Conservation (phyloP, 768 basidiomycete species). For the Suillus clintonianus region DNA sequence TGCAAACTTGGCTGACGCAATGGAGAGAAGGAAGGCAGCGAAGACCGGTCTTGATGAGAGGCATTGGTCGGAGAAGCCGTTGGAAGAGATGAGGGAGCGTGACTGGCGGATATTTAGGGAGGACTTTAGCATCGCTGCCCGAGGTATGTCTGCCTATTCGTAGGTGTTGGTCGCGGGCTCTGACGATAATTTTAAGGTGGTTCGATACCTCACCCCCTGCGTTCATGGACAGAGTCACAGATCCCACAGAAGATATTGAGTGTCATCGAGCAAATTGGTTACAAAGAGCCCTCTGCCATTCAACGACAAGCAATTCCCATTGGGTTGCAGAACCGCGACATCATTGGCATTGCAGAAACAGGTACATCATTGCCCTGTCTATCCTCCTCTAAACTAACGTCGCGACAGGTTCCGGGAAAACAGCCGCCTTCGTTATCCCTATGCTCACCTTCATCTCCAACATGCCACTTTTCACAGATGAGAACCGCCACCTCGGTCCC, state of each 20-base stretch:
- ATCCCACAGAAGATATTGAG: conserved; percentile 81
- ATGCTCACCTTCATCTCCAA: conserved; percentile 94
- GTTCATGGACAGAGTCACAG: conserved; percentile 86
- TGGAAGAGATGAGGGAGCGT: conserved; percentile 91
- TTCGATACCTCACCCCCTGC: conserved; percentile 88
- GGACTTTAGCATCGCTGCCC: conserved; percentile 93
- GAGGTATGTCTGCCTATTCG: conserved; percentile 53
- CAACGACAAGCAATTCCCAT: conserved; percentile 99
- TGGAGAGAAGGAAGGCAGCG: conserved; percentile 81
- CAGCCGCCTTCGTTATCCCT: conserved; percentile 96
- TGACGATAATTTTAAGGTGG: conserved; percentile 58
- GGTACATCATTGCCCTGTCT: conserved; percentile 48
- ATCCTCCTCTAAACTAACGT: conserved; percentile 6
- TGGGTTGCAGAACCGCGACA: conserved; percentile 92
- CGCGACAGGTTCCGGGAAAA: conserved; percentile 90
- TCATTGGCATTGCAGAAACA: conserved; percentile 98
- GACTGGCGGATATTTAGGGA: conserved; percentile 99
- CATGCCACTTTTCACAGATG: conserved; percentile 85
- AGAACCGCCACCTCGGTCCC: conserved; percentile 91
- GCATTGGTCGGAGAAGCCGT: conserved; percentile 95
- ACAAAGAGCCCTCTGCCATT: conserved; percentile 96
- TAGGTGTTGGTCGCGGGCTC: background rate
- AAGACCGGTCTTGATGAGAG: conserved; percentile 88
- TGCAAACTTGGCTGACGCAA: conserved; percentile 69
- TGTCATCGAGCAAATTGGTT: conserved; percentile 89